These are phyloP conservation scores for Phaseolus lunatus DNA, from an alignment of 306 rosid genomes.

Conservation along the genomic window DNA sequence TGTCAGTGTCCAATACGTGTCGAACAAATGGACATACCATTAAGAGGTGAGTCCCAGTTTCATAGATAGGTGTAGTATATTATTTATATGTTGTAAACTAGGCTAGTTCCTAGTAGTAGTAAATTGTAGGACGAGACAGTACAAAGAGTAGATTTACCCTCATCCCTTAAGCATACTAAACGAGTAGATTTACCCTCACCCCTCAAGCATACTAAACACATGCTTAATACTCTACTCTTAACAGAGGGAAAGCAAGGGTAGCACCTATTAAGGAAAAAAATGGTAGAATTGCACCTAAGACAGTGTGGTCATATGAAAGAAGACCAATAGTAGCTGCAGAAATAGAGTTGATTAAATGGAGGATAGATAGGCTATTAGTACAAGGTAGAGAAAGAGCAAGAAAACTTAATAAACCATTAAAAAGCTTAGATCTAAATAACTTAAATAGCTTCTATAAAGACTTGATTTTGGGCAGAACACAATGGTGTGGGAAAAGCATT, in stretches of 20 bases:
- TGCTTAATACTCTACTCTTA: slow-evolving; percentile 4
- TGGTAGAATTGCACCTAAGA: not conserved
- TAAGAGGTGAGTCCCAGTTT: no score
- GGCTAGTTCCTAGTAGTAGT: not conserved
- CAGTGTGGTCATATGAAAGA: not conserved
- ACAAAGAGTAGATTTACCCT: not conserved
- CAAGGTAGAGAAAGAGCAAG: not conserved
- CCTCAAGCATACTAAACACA: slow-evolving; percentile 7
- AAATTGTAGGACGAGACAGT: not conserved
- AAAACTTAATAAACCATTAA: slow-evolving; percentile 2
- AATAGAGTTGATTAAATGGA: not conserved
- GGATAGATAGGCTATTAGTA: not conserved
- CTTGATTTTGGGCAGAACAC: not conserved
- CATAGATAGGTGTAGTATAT: not conserved
- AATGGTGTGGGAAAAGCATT: not conserved
- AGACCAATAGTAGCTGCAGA: slow-evolving; percentile 2
- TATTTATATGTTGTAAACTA: slow-evolving; percentile 11
- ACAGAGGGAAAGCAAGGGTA: not conserved
- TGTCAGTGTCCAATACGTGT: no score
- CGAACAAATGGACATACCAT: no score
- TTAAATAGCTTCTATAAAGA: not conserved
- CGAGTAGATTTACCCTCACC: not conserved
- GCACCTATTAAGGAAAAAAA: not conserved
- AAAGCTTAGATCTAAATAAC: not conserved
- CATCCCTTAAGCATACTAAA: slow-evolving; percentile 14